Percentiles rank a stretch among this genome's conserved stretches.
phyloP scores from a whole-genome alignment of 768 basidiomycete genomes.

The Naganishia vaughanmartiniae region DNA sequence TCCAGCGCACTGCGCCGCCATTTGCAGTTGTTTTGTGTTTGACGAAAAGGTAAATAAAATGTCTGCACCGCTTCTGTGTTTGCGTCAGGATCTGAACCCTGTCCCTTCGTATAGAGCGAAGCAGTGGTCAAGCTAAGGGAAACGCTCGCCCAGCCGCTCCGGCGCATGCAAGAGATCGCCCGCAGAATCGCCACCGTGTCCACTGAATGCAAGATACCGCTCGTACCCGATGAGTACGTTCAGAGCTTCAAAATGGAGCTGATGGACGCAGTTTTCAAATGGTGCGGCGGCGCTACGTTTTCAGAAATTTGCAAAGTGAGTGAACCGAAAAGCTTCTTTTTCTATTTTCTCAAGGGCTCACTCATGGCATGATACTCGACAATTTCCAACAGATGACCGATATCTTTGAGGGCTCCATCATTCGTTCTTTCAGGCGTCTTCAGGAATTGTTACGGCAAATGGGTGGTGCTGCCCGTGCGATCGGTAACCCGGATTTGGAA shows the following conservation, averaged over 20 bases:
- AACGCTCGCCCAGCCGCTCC: slow-evolving; percentile 85
- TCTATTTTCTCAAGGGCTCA: neutral
- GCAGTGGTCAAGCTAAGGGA: slow-evolving; percentile 74
- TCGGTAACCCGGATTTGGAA: slow-evolving; percentile 88
- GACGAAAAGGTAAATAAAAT: slow-evolving; percentile 73
- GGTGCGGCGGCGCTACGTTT: slow-evolving; percentile 98
- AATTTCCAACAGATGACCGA: slow-evolving; percentile 70
- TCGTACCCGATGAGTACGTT: slow-evolving; percentile 93
- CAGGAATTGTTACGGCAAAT: slow-evolving; percentile 95
- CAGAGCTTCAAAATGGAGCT: slow-evolving; percentile 96
- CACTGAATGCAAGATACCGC: slow-evolving; percentile 80
- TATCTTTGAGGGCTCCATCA: slow-evolving; percentile 93
- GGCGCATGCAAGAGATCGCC: slow-evolving; percentile 91
- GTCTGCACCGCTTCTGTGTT: neutral
- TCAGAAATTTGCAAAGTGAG: slow-evolving; percentile 88
- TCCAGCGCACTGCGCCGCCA: slow-evolving; percentile 87
- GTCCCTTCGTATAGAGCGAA: slow-evolving; percentile 15
- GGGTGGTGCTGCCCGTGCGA: slow-evolving; percentile 81
- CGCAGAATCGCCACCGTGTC: slow-evolving; percentile 95
- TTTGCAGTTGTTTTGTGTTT: slow-evolving; percentile 98
- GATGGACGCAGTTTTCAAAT: slow-evolving; percentile 95
- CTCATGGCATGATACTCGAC: slow-evolving; percentile 17
- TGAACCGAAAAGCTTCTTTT: slow-evolving; percentile 9
- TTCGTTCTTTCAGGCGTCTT: slow-evolving; percentile 89
- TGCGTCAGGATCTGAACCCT: neutral